Percentiles rank a stretch among this genome's conserved stretches.
phyloP scores from a whole-genome alignment of 805 yeast species.

The Groenewaldozyma salmanticensis region DNA sequence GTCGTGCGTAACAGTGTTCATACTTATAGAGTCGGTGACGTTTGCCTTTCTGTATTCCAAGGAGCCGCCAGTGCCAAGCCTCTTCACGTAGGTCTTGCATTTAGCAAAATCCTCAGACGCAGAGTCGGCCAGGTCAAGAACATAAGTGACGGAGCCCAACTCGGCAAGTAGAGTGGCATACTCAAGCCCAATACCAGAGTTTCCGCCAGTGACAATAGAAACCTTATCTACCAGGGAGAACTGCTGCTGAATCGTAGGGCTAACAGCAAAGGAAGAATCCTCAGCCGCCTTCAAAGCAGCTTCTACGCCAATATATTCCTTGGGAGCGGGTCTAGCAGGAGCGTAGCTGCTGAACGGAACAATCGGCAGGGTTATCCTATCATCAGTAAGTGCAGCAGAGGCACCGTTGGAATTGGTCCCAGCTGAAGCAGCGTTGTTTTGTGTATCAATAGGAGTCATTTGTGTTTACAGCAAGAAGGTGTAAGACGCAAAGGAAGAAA shows the following conservation, averaged over 20 bases:
- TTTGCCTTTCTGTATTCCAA: conserved; percentile 36
- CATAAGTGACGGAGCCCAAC: conserved; percentile 35
- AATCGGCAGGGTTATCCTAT: conserved; percentile 14
- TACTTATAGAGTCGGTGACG: conserved; percentile 36
- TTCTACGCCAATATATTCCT: conserved; percentile 20
- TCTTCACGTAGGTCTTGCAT: conserved; percentile 18
- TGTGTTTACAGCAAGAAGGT: too few relatives aligned
- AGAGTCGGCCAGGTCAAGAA: conserved; percentile 22
- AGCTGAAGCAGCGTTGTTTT: too few relatives aligned
- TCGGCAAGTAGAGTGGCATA: conserved; percentile 35
- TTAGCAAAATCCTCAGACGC: conserved; percentile 20
- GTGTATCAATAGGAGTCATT: too few relatives aligned
- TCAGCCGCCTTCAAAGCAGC: conserved; percentile 22
- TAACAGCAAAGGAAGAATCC: conserved; percentile 18
- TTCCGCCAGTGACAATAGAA: conserved; percentile 36
- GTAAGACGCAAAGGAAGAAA: too few relatives aligned
- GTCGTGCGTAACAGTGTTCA: conserved; percentile 32
- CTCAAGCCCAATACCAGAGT: conserved; percentile 36
- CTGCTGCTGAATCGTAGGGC: conserved; percentile 25
- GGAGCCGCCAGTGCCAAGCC: conserved; percentile 27
- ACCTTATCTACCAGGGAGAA: conserved; percentile 35
- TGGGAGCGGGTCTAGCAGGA: conserved; percentile 18
- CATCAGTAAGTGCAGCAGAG: too few relatives aligned
- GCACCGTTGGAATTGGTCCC: too few relatives aligned
- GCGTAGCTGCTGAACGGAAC: conserved; percentile 18